Base-by-base conservation (phyloP, 2,329 filamentous ascomycete species). In the Gremmenia infestans region DNA sequence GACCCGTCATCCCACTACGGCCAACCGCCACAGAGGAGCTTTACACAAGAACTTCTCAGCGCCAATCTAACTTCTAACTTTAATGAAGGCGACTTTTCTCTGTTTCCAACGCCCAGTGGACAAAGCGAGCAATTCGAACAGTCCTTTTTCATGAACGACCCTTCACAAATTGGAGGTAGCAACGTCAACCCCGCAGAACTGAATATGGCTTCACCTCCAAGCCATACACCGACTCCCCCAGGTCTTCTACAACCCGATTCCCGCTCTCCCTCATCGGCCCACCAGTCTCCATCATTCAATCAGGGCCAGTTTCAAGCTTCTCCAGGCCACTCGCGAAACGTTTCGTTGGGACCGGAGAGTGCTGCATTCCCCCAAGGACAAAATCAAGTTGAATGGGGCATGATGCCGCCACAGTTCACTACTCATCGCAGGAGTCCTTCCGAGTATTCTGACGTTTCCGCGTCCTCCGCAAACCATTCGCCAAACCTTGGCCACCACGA, bases 371-470 rank as follows among this genome's bases (percentile, higher is more conserved):
- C 79, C 45, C 77, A 79, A 60, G 73, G 72, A 15, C 74, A 75
- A 52, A 70, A 74, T 47, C 73, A 76, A 49, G 73, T 74, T 47
- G 83, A 87, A 59, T 87, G 84, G 83, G 72, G 76, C 36, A 74
- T 79, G 68, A 71, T 78, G 67, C 80, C 80, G 63, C 73, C 76
- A 39, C 74, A 78, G 57, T 97, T 96, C 68, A 87, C 89, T 63
- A 79, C 82, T n/a, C 93, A 97, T 70, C 82, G 91, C 64, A 84
- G 92, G 67, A 86, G 83, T 39, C 89, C 90, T 1, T 97, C 92
- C n/a, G 93, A 97, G 65, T 91, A 87, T 67, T 96, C 91, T 2
- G 93, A 97, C 63, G 86, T 96, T 5, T 96, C 87, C 5, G 86
- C 94, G 11, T 96, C 87, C 5, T 96, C 91, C 17, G 89, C 86